These are phyloP conservation scores for Magnusiomyces suaveolens DNA, from an alignment of 1,139 yeast genomes.

Conservation along the genomic window DNA sequence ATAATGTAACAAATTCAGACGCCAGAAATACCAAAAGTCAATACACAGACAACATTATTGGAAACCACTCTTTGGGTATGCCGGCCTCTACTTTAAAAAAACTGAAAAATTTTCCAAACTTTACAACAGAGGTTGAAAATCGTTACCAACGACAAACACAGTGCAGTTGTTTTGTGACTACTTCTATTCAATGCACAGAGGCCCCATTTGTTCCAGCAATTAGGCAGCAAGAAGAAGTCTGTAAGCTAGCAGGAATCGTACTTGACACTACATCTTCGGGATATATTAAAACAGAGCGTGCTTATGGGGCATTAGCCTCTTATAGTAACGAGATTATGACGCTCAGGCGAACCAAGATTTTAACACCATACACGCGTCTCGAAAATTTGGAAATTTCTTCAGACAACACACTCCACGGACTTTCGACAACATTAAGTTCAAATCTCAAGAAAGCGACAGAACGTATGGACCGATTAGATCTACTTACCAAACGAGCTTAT, in stretches of 20 bases:
- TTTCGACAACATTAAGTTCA: slow-evolving; percentile 68
- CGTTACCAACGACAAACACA: too few species aligned
- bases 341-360: slow-evolving; percentile 6
- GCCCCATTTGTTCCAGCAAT: not conserved
- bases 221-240: slow-evolving; percentile 1
- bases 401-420: slow-evolving; percentile 72
- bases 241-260: not conserved
- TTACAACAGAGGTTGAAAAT: too few species aligned
- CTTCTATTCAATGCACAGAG: too few species aligned
- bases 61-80: too few species aligned
- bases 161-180: too few species aligned
- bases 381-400: slow-evolving; percentile 42
- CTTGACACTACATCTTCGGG: not conserved
- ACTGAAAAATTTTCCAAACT: too few species aligned
- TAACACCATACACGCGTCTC: slow-evolving; percentile 10
- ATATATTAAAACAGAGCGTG: not conserved
- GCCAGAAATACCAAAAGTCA: too few species aligned
- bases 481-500: slow-evolving; percentile 2
- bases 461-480: slow-evolving; percentile 46
- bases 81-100: too few species aligned
- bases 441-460: slow-evolving; percentile 65
- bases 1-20: too few species aligned
- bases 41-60: too few species aligned
- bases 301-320: not conserved
- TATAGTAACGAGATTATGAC: not conserved